Conservation (phyloP, 805 yeast species). For the Cyberlindnera lachancei region DNA sequence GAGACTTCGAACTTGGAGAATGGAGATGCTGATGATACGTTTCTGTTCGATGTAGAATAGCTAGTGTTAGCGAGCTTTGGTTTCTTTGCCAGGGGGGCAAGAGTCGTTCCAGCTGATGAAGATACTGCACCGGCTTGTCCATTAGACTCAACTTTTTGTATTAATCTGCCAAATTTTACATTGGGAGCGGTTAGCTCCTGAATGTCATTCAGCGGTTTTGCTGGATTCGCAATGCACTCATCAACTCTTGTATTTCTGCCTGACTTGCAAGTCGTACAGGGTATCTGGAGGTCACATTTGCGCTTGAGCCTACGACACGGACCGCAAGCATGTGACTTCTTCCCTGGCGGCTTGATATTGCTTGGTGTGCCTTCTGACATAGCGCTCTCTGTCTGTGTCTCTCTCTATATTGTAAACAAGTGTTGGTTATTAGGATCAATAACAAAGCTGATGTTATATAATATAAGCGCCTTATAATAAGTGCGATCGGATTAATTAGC, state of each 20-base stretch:
- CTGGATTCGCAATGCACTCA: constrained; percentile 21
- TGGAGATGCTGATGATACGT: constrained; percentile 1
- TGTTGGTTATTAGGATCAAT: background rate
- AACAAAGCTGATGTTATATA: no score
- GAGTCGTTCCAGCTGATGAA: no score
- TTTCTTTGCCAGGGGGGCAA: no score
- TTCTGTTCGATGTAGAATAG: no score
- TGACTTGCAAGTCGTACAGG: constrained; percentile 22
- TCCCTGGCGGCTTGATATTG: constrained; percentile 3
- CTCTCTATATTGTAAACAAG: background rate
- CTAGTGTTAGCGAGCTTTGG: no score
- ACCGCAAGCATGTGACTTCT: constrained; percentile 24
- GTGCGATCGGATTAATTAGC: no score
- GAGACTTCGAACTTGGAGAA: constrained; percentile 10
- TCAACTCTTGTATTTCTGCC: constrained; percentile 19
- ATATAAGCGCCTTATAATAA: no score
- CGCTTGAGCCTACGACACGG: constrained; percentile 24
- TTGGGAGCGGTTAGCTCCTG: constrained; percentile 20
- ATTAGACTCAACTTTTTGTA: no score
- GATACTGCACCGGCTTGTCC: no score
- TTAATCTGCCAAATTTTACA: constrained; percentile 17
- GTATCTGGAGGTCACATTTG: constrained; percentile 21
- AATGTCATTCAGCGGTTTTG: constrained; percentile 16
- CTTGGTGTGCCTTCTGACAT: no score
- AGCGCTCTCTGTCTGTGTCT: no score